These are phyloP conservation scores for Tetramitus jugosus DNA, from an alignment of 208 protist genomes.

Conservation along the genomic window DNA sequence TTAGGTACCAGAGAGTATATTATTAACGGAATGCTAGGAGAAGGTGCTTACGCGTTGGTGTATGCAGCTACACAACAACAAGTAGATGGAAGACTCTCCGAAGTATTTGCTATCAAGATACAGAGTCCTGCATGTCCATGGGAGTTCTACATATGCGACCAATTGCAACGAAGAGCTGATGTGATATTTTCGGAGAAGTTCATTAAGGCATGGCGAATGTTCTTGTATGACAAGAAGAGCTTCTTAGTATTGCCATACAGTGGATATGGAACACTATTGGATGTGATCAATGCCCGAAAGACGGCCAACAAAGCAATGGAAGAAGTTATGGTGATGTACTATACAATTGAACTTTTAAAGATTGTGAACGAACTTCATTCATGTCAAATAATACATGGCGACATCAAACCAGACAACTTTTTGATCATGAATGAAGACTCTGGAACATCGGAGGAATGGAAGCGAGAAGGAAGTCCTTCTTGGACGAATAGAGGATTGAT, in stretches of 20 bases:
- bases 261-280: neutral
- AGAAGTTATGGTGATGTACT: neutral
- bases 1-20: too few relatives aligned
- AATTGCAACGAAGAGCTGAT: neutral
- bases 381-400: neutral
- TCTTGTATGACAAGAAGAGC: neutral
- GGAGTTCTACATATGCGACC: neutral
- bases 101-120: neutral
- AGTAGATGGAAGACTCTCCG: too few relatives aligned
- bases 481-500: neutral
- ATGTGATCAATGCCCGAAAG: neutral
- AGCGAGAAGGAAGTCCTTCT: too few relatives aligned
- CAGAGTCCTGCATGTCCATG: neutral
- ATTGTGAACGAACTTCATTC: neutral
- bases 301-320: neutral
- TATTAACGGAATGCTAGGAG: neutral
- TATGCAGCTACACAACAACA: neutral
- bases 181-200: neutral
- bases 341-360: neutral
- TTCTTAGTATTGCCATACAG: neutral
- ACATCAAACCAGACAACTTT: conserved; percentile 1
- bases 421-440: neutral
- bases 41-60: neutral
- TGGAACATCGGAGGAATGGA: too few relatives aligned
- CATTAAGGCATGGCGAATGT: neutral